Evolutionary conservation across 2,329 filamentous ascomycete genomes (phyloP), one percentile per base, ranked within the genome.

Genomic region (Colletotrichum costaricense): DNA sequence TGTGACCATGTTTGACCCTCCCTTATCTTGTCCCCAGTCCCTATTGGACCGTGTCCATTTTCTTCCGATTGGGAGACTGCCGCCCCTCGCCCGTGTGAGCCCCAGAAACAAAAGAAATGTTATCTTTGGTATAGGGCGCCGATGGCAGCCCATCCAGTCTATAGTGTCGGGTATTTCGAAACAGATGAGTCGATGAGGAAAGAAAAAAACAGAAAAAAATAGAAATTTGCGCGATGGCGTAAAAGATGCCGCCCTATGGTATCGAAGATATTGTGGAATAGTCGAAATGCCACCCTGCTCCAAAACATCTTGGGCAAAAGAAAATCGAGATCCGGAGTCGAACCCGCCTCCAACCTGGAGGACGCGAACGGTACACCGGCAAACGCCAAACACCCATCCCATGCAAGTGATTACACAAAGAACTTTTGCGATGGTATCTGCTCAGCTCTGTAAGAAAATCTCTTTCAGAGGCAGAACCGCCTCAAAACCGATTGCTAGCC

Each of bases 401-500:
- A 75, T 75, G 74, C 69, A 59, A 65, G 57, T 63, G 49, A 74
- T 68, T 70, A 74, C 69, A 52, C 69, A 69, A 66, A 52, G 68
- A 74, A 72, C 64, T 69, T 73, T 67, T 67, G 60, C 49, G 57
- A 38, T 68, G 64, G 58, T 65, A 55, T 56, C 55, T 26, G 63
- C 46, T 58, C 33, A 63, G 58, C 58, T 58, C 38, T 67, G 38
- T 26, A 46, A 63, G 38, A 72, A 57, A 49, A 22, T 42, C 52
- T 59, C 38, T 46, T 35, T 49, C 19, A 22, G 4, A 46, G 14
- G 4, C n/a, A 49, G 42, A n/a, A 24, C 19, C 60, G 46, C 56
- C 59, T 82, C 84, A 92, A 78, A 92, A 89, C 76, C 89, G 87
- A 81, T 88, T 92, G 75, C 93, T 90, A 38, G 92, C 91, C 66